Evolutionary conservation across 108 stramenopile species (phyloP), one percentile per base, ranked within the genome.

Genomic region (Poteriospumella lacustris): DNA sequence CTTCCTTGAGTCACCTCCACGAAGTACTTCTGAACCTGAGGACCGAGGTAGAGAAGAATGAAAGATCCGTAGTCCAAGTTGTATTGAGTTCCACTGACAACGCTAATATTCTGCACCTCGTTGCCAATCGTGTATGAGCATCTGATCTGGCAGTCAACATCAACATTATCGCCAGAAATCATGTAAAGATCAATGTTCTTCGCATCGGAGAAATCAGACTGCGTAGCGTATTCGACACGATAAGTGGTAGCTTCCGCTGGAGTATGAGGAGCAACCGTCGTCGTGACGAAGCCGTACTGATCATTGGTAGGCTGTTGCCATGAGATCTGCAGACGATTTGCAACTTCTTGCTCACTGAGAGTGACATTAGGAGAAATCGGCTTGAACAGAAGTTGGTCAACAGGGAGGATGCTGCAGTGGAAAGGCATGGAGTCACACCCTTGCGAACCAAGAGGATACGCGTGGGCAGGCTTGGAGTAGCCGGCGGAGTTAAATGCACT

Each of bases 101-200:
- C 3, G 3, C 31, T 73, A 3, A 73, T 33, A 52, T 73, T 73
- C 41, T 73, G 70, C 9, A 73, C 33, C 36, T 73, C 70, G 31
- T 42, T 34, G 36, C 70, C 70, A 73, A 73, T 73, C 26, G 70
- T 73, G 33, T 73, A 73, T 28, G 12, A 34, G 41, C 70, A 73
- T 9, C 31, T 38, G 9, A 5, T 12, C 26, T 34, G 9, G 31
- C 70, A 73, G 36, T 15, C 31, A 5, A 73, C 70, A 12, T 34
- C 31, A 9, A 42, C 70, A 26, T 52, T 73, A 38, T 73, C 70
- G 28, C 36, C 42, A 19, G 31, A 26, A 56, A 73, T 44, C 70
- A 73, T 73, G 9, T n/a, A 31, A 73, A 73, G 26, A 73, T 73
- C 70, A 3, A 29, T 5, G 26, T 26, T 5, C 5, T n/a, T 73